phyloP scores from a whole-genome alignment of 2,329 filamentous ascomycete species.

The Volutella citrinella region DNA sequence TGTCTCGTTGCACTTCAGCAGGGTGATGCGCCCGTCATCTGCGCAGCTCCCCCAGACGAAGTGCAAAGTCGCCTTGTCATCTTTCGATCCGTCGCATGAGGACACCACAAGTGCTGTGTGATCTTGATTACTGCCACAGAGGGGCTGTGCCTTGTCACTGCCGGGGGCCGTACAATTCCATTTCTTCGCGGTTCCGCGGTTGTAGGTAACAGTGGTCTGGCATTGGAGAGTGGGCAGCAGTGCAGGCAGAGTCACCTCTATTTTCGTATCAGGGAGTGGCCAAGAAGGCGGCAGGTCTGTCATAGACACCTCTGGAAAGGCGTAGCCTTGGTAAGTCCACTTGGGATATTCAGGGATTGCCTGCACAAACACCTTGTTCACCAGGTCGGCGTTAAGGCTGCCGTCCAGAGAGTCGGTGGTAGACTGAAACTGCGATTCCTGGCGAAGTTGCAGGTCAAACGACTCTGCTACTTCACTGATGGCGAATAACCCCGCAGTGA shows the following conservation, averaged over 20 bases:
- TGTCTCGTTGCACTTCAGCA: slow-evolving; percentile 24
- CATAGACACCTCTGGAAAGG: slow-evolving; percentile 19
- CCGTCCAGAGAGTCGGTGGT: slow-evolving; percentile 15
- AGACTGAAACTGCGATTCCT: slow-evolving; percentile 19
- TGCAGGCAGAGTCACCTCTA: slow-evolving; percentile 18
- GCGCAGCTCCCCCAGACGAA: slow-evolving; percentile 27
- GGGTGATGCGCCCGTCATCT: slow-evolving; percentile 14
- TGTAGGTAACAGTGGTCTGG: slow-evolving; percentile 15
- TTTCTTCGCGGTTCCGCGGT: slow-evolving; percentile 10
- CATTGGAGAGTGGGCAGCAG: slow-evolving; percentile 18
- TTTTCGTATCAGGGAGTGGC: slow-evolving; percentile 21
- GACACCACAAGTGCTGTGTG: slow-evolving; percentile 20
- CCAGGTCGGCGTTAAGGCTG: slow-evolving; percentile 11
- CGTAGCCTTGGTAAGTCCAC: slow-evolving; percentile 26
- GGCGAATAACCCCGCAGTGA: slow-evolving; percentile 26
- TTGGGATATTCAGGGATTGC: slow-evolving; percentile 19
- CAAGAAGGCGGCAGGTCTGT: slow-evolving; percentile 13
- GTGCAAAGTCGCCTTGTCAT: too few relatives aligned
- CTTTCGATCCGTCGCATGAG: slow-evolving; percentile 19
- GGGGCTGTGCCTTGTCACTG: slow-evolving; percentile 11
- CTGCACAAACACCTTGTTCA: slow-evolving; percentile 18
- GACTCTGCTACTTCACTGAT: slow-evolving; percentile 16
- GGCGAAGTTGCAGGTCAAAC: slow-evolving; percentile 18
- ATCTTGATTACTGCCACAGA: slow-evolving; percentile 15
- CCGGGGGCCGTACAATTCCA: slow-evolving; percentile 18